Evolutionary conservation across 2,329 filamentous ascomycete genomes (phyloP), one percentile per base, ranked within the genome.

Genomic region (Atkinsonella texensis): DNA sequence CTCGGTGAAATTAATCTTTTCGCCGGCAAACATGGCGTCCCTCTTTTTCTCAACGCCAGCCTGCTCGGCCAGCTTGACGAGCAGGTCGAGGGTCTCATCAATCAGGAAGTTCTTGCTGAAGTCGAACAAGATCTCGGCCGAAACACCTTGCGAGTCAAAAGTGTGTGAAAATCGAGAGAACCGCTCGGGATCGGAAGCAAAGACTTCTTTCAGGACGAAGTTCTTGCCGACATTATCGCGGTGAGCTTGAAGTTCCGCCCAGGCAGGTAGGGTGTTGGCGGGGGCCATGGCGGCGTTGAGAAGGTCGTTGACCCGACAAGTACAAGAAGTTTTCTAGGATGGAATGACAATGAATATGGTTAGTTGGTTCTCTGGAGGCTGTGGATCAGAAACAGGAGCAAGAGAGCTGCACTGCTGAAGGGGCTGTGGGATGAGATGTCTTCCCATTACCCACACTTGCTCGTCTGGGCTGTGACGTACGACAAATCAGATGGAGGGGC

Each of bases 1-100:
- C 77, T 98, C 93, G 54, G 93, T 98, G 74, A 96, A 96, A 81
- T 98, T 98, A 78, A 98, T 97, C 80, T 94, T 91, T 66, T 97
- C 88, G 61, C 93, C 93, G 53, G 83, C 84, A 73, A 98, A 98
- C 90, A 98, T 95, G 65, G 84, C 84, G 81, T 98, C 91, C 58
- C 93, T 86, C 68, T 96, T 87, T 76, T 94, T 80, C 76, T 95
- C 90, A 40, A 98, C 71, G 59, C 85, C 84, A 58, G 91, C 89
- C 74, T 97, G 87, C 72, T 90, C 84, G 57, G 93, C 93, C 31
- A 98, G 83, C 75, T 95, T 84, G 62, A 94, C 77, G 50, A 98
- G 80, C 48, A 95, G 79, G 58, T 85, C 77, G 49, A 97, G 76
- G 4, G 91, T 97, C 73, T 97, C 90, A 60, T 95, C 87, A 56